phyloP scores from a whole-genome alignment of 2,329 filamentous ascomycete genomes.

The Arthroderma uncinatum region DNA sequence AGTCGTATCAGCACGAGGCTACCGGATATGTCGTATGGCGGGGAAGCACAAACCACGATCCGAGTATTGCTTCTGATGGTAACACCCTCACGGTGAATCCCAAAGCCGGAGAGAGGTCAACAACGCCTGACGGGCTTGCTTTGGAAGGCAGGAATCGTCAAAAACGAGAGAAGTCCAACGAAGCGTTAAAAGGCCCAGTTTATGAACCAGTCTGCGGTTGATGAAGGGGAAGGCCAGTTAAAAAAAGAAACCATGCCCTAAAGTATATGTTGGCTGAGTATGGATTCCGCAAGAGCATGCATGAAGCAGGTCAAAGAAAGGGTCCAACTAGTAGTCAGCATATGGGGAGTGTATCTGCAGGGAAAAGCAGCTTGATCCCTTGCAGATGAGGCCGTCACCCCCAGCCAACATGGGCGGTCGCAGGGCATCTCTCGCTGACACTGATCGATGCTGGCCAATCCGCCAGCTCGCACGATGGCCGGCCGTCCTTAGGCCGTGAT shows the following conservation, averaged over 20 bases:
- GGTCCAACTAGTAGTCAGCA: background rate
- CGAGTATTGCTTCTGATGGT: background rate
- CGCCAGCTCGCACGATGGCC: background rate
- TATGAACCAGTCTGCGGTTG: background rate
- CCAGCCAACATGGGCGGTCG: background rate
- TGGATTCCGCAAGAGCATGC: slow-evolving; percentile 1
- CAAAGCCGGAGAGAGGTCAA: background rate
- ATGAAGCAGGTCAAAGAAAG: slow-evolving; percentile 1
- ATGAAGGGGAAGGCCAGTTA: background rate
- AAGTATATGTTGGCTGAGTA: background rate
- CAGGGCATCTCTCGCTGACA: background rate
- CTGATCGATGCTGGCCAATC: background rate
- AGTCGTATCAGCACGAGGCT: background rate
- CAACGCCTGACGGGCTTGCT: background rate
- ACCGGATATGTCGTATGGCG: background rate
- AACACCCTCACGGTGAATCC: background rate
- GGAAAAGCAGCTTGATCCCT: background rate
- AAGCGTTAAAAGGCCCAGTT: background rate
- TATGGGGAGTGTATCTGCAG: background rate
- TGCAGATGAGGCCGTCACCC: background rate
- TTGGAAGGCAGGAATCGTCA: background rate
- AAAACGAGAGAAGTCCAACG: background rate
- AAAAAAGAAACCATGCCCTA: background rate
- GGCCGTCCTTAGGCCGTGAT: slow-evolving; percentile 3
- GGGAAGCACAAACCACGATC: slow-evolving; percentile 2